phyloP scores from a whole-genome alignment of 2,329 filamentous ascomycete species.

The Calonectria leucothoes region DNA sequence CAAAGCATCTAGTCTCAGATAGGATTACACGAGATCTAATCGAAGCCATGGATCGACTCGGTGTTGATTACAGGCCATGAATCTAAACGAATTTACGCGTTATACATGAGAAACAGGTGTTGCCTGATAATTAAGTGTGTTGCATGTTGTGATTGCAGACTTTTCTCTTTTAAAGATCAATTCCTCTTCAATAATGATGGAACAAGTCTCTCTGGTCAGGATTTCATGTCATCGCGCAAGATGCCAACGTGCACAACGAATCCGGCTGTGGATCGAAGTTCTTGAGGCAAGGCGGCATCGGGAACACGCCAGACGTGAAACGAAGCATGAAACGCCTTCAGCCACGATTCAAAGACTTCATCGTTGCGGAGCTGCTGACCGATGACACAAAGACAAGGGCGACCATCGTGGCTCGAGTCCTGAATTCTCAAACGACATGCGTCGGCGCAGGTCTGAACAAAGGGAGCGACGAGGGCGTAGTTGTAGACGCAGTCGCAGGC shows the following conservation, averaged over 20 bases:
- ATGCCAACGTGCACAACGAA: conserved; percentile 87
- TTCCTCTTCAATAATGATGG: neutral
- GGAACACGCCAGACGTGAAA: conserved; percentile 85
- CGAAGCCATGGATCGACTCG: conserved; percentile 25
- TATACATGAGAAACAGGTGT: neutral
- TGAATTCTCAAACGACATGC: conserved; percentile 70
- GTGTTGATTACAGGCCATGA: conserved; percentile 22
- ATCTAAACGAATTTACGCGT: conserved; percentile 19
- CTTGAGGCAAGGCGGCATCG: conserved; percentile 68
- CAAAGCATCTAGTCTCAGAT: conserved; percentile 18
- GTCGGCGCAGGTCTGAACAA: conserved; percentile 85
- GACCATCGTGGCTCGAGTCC: conserved; percentile 38
- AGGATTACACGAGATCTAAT: conserved; percentile 25
- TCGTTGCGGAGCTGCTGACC: conserved; percentile 90
- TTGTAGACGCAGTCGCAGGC: conserved; percentile 98
- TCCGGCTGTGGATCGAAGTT: conserved; percentile 73
- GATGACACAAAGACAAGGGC: conserved; percentile 79
- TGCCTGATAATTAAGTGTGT: neutral
- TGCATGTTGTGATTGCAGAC: neutral
- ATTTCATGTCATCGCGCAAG: conserved; percentile 53
- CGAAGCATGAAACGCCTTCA: conserved; percentile 71
- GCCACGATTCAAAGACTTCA: conserved; percentile 87
- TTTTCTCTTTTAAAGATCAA: neutral
- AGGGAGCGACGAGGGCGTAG: conserved; percentile 82
- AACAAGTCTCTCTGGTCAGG: neutral